phyloP scores from a whole-genome alignment of 805 yeast genomes.

The Candida multigemmis region DNA sequence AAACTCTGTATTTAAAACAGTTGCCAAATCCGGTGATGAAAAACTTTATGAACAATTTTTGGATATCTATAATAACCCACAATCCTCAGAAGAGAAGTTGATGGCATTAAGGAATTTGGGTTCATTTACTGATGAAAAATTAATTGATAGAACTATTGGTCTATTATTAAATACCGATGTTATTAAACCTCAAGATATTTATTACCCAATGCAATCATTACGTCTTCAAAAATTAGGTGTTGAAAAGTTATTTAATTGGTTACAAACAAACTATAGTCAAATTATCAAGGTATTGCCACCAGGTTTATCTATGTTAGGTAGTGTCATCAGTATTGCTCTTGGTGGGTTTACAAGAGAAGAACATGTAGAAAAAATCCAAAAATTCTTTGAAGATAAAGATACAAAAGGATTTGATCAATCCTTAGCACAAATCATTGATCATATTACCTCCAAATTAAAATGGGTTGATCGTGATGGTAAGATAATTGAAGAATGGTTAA shows the following conservation, averaged over 20 bases:
- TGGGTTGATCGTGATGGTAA: constrained; percentile 52
- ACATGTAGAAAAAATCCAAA: constrained; percentile 41
- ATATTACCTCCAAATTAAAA: constrained; percentile 42
- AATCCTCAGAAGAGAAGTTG: constrained; percentile 56
- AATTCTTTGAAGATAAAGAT: constrained; percentile 43
- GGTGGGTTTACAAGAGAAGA: constrained; percentile 51
- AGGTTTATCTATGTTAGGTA: constrained; percentile 68
- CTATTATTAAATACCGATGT: constrained; percentile 48
- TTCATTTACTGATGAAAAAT: constrained; percentile 40
- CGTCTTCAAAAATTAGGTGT: constrained; percentile 56
- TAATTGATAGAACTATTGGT: constrained; percentile 48
- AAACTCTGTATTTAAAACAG: constrained; percentile 55
- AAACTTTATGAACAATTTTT: constrained; percentile 56
- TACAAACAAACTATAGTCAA: constrained; percentile 62
- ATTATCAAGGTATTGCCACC: constrained; percentile 67
- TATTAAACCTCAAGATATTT: constrained; percentile 62
- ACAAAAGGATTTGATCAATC: constrained; percentile 59
- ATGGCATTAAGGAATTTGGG: constrained; percentile 68
- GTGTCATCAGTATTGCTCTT: constrained; percentile 56
- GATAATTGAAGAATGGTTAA: constrained; percentile 41
- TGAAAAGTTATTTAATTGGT: constrained; percentile 67
- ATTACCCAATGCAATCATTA: constrained; percentile 71
- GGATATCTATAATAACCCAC: constrained; percentile 52
- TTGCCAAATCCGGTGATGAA: constrained; percentile 54
- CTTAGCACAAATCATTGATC: constrained; percentile 58